Conservation (phyloP, 129 eudicot genomes). For the Flaveria linearis region DNA sequence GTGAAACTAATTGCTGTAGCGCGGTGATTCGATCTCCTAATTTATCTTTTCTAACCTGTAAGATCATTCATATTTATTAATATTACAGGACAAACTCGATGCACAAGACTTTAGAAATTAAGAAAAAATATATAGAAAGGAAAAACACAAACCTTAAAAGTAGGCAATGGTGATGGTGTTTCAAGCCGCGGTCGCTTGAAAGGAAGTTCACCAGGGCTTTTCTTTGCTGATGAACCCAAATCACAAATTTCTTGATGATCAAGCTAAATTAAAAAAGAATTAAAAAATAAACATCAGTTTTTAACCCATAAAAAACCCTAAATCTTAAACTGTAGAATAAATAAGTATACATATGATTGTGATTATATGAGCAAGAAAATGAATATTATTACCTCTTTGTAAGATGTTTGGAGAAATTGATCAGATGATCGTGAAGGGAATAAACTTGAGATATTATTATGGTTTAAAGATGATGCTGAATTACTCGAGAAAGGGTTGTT, state of each 20-base stretch:
- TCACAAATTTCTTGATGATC: conserved; percentile 44
- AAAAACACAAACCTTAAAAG: conserved; percentile 59
- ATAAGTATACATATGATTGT: not conserved
- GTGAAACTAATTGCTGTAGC: conserved; percentile 90
- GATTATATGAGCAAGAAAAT: not conserved
- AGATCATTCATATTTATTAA: not conserved
- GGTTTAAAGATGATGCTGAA: conserved; percentile 32
- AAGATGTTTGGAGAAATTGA: conserved; percentile 37
- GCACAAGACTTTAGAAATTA: too few relatives aligned
- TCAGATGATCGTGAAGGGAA: conserved; percentile 33
- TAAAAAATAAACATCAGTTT: not conserved
- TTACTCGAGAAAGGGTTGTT: conserved; percentile 32
- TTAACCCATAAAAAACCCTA: conserved; percentile 3
- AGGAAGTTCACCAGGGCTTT: conserved; percentile 36
- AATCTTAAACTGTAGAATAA: not conserved
- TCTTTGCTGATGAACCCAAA: conserved; percentile 34
- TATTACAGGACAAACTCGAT: not conserved
- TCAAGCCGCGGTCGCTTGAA: conserved; percentile 65
- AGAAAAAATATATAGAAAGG: not conserved
- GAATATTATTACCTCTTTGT: conserved; percentile 46
- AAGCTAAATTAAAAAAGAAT: conserved; percentile 28
- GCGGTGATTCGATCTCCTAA: conserved; percentile 94
- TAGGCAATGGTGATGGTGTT: conserved; percentile 87
- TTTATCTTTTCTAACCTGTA: conserved; percentile 90
- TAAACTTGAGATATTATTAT: conserved; percentile 33